A percentile compares a stretch with the other conserved stretches of the same genome.
Conservation (phyloP, 1,284 basidiomycete species). For the Polyporus tsugae region DNA sequence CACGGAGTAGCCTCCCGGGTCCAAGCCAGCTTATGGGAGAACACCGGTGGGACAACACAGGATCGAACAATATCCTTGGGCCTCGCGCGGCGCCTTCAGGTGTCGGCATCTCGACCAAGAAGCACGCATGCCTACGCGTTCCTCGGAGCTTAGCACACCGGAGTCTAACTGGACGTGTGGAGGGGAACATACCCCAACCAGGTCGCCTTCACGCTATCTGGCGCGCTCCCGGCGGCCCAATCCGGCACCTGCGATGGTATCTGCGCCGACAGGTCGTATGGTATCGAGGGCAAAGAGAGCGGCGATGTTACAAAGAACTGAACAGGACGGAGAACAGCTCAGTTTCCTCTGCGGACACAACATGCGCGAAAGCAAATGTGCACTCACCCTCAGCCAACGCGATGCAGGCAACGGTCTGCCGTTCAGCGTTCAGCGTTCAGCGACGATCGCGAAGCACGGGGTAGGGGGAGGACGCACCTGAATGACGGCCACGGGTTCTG, state of each 20-base stretch:
- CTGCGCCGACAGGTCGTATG: slow-evolving; percentile 32
- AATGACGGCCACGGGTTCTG: slow-evolving; percentile 44
- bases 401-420: slow-evolving; percentile 7
- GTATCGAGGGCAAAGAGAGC: slow-evolving; percentile 22
- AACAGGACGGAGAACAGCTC: not conserved
- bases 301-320: slow-evolving; percentile 9
- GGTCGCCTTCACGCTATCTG: slow-evolving; percentile 61
- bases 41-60: slow-evolving; percentile 72
- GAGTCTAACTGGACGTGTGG: not conserved
- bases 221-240: slow-evolving; percentile 35
- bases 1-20: slow-evolving; percentile 47
- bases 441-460: not conserved
- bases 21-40: slow-evolving; percentile 62
- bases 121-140: slow-evolving; percentile 64
- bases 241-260: slow-evolving; percentile 38
- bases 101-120: slow-evolving; percentile 71
- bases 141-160: not conserved
- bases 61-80: slow-evolving; percentile 74
- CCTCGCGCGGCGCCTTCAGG: slow-evolving; percentile 52
- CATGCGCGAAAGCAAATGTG: not conserved
- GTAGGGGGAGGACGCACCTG: slow-evolving; percentile 25
- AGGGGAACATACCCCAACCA: slow-evolving; percentile 60
- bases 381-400: slow-evolving; percentile 22
- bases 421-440: not conserved
- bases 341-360: not conserved